Evolutionary conservation across 768 basidiomycete genomes (phyloP).

Genomic region (Macrolepiota albuminosa): DNA sequence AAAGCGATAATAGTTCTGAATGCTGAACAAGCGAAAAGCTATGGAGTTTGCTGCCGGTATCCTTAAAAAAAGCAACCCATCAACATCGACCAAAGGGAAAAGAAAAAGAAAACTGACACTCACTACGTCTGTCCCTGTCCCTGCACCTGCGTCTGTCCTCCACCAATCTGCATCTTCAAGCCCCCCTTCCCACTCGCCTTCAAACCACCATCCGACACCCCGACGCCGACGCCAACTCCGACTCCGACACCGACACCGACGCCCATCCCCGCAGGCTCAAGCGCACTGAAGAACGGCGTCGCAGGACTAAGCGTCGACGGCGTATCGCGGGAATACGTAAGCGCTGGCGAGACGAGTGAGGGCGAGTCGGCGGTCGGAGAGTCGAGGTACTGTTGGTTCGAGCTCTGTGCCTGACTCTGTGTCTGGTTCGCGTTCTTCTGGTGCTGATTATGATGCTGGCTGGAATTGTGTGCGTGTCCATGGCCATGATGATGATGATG

Average conservation of each 20-base stretch:
- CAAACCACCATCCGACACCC: not conserved
- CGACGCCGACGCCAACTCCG: not conserved
- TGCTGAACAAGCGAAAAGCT: not conserved
- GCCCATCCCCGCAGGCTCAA: constrained; percentile 40
- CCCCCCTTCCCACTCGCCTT: not conserved
- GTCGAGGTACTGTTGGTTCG: not conserved
- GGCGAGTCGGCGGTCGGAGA: constrained; percentile 31
- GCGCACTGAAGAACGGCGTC: constrained; percentile 67
- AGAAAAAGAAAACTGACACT: not conserved
- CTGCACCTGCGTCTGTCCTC: not conserved
- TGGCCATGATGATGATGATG: not conserved
- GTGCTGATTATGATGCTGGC: not conserved
- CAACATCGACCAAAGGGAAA: not conserved
- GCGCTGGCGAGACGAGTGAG: constrained; percentile 57
- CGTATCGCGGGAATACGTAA: constrained; percentile 61
- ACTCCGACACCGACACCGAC: not conserved
- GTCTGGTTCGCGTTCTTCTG: not conserved
- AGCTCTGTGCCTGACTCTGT: not conserved
- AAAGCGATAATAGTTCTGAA: not conserved
- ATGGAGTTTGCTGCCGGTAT: not conserved
- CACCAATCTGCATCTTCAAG: not conserved
- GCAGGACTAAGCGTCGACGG: constrained; percentile 66
- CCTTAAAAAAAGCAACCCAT: not conserved
- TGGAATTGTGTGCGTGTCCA: not conserved
- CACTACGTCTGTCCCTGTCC: not conserved